Evolutionary conservation across 148 eudicot genomes (phyloP), one percentile per base, ranked within the genome.

Genomic region (Hydrangea macrophylla): DNA sequence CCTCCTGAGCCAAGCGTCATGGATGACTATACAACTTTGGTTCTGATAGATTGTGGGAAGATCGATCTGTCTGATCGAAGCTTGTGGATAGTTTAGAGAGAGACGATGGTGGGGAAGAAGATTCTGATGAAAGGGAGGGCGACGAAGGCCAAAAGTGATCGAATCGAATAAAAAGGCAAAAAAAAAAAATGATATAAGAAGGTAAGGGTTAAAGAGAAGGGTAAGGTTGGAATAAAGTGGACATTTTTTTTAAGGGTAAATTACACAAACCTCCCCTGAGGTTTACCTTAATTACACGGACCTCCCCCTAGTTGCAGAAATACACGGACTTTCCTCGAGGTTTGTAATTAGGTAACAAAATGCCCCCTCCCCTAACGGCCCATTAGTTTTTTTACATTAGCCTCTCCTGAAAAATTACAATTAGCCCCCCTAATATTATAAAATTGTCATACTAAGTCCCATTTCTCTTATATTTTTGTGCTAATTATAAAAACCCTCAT

Each of bases 1-100:
- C 86, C 86, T 67, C 77, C 86, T 54, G 73, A 70, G 65, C 73
- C 73, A 58, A 70, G 73, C 65, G 73, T 70, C 73, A 70, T 70
- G 66, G 63, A 18, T 30, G 40, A 48, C 40, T 64, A n/a, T 13
- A 27, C 37, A 30, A 13, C 22, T 30, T 48, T n/a, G 55, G 25
- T 9, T 27, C 24, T 4, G 23, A 62, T 48, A n/a, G 56, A n/a
- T 30, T 7, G 68, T 28, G 25, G 9, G 30, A 5, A 30, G 57
- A 64, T 48, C 57, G 68, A 64, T 64, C 68, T 50, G 68, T 64
- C 68, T 50, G 68, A 48, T 28, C 55, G 31, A 45, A 22, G 26
- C 55, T 15, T 1, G 17, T 7, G n/a, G 53, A 48, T 48, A 17
- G 17, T 15, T 17, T 18, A 48, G 53, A 31, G 35, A 64, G 55